These are phyloP conservation scores for Wickerhamomyces sp. DNA, from an alignment of 1,139 yeast genomes.

Conservation along the genomic window DNA sequence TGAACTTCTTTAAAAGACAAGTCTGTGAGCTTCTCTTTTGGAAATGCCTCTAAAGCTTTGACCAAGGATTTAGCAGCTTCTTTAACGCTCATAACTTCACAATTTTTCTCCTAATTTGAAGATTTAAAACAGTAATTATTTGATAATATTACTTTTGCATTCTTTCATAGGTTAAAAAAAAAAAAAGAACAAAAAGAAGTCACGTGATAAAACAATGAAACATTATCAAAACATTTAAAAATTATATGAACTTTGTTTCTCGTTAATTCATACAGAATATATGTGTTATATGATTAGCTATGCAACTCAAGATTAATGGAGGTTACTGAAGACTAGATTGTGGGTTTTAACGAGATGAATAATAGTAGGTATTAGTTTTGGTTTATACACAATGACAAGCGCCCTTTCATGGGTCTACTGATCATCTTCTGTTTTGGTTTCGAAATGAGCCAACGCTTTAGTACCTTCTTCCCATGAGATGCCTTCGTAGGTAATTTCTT, in stretches of 20 bases:
- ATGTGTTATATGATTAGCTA: too few species aligned
- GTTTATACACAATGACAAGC: too few species aligned
- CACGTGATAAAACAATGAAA: not conserved
- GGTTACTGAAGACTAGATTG: too few species aligned
- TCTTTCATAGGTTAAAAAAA: not conserved
- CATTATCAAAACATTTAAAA: not conserved
- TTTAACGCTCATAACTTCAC: slow-evolving; percentile 17
- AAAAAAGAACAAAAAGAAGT: not conserved
- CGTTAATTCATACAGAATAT: too few species aligned
- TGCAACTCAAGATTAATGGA: too few species aligned
- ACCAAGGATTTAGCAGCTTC: slow-evolving; percentile 40
- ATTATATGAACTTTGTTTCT: too few species aligned
- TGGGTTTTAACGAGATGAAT: too few species aligned
- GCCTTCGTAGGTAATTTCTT: slow-evolving; percentile 70
- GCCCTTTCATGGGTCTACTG: slow-evolving; percentile 6
- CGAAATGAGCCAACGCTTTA: slow-evolving; percentile 58
- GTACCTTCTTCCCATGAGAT: slow-evolving; percentile 86
- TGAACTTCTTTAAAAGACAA: slow-evolving; percentile 66
- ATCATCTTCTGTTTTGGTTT: slow-evolving; percentile 24
- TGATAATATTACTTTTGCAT: not conserved
- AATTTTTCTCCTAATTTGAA: not conserved
- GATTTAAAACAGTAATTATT: too few species aligned
- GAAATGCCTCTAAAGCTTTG: slow-evolving; percentile 40
- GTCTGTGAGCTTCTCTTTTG: slow-evolving; percentile 63
- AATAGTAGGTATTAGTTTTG: too few species aligned